Conservation (phyloP, 371 early-diverging fungal genomes). For the Rhizopus arrhizus region DNA sequence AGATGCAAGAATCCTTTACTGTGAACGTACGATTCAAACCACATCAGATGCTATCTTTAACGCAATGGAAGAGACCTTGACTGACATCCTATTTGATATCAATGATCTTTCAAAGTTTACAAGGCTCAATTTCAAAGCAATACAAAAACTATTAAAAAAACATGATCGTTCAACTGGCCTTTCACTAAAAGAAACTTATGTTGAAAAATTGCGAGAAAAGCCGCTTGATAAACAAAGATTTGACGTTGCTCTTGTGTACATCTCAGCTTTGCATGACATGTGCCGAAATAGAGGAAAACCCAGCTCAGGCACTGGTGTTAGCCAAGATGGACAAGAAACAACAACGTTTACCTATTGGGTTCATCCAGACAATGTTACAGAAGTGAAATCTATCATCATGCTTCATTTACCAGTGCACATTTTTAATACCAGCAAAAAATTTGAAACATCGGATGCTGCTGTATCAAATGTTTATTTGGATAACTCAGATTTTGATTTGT, state of each 20-base stretch:
- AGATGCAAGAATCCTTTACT: conserved; percentile 78
- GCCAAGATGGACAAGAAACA: conserved; percentile 78
- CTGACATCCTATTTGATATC: conserved; percentile 82
- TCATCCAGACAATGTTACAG: conserved; percentile 92
- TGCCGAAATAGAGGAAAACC: conserved; percentile 78
- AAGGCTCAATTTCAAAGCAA: conserved; percentile 92
- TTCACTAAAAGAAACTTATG: conserved; percentile 58
- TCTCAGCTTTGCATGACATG: conserved; percentile 87
- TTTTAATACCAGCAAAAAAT: conserved; percentile 40
- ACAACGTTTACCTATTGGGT: conserved; percentile 94
- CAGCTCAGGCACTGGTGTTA: conserved; percentile 46
- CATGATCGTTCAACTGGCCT: conserved; percentile 80
- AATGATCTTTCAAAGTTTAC: conserved; percentile 91
- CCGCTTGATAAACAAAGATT: conserved; percentile 90
- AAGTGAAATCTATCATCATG: conserved; percentile 88
- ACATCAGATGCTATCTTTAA: conserved; percentile 59
- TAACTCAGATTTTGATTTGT: conserved; percentile 85
- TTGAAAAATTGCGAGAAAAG: conserved; percentile 77
- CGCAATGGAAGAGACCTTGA: conserved; percentile 77
- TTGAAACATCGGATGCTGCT: conserved; percentile 49
- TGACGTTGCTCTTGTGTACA: conserved; percentile 85
- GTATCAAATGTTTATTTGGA: conserved; percentile 95
- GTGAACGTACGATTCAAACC: conserved; percentile 58
- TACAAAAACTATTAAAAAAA: conserved; percentile 95
- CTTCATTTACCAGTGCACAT: conserved; percentile 92